Conservation (phyloP, 352 stramenopile species). For the Phytophthora cajani region DNA sequence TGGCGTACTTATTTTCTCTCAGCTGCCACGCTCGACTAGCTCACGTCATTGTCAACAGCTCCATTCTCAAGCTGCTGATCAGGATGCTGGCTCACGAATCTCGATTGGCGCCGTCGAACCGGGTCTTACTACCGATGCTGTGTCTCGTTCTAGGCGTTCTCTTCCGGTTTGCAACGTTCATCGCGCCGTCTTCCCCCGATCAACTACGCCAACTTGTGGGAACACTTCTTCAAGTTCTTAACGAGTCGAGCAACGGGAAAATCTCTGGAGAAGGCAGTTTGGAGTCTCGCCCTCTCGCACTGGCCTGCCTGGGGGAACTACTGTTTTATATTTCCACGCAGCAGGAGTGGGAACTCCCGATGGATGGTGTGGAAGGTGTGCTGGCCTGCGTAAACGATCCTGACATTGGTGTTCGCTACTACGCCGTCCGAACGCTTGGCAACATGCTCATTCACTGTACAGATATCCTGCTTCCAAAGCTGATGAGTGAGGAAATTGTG, state of each 20-base stretch:
- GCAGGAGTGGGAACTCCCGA: constrained; percentile 47
- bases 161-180: constrained; percentile 78
- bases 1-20: constrained; percentile 68
- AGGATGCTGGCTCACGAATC: constrained; percentile 55
- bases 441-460: constrained; percentile 71
- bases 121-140: constrained; percentile 43
- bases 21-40: constrained; percentile 64
- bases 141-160: constrained; percentile 71
- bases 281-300: constrained; percentile 36
- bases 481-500: constrained; percentile 60
- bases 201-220: constrained; percentile 59
- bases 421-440: constrained; percentile 58
- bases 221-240: constrained; percentile 37
- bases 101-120: constrained; percentile 11
- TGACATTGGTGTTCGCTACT: constrained; percentile 56
- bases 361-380: constrained; percentile 39
- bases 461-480: constrained; percentile 32
- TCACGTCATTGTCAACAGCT: constrained; percentile 87
- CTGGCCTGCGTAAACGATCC: constrained; percentile 47
- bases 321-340: constrained; percentile 80
- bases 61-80: constrained; percentile 67
- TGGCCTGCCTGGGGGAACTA: constrained; percentile 73
- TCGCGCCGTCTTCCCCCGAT: constrained; percentile 63
- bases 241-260: not conserved
- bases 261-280: not conserved